Evolutionary conservation across 1,284 basidiomycete genomes (phyloP), one percentile per base, ranked within the genome.

Genomic region (Papiliotrema nemorosa): DNA sequence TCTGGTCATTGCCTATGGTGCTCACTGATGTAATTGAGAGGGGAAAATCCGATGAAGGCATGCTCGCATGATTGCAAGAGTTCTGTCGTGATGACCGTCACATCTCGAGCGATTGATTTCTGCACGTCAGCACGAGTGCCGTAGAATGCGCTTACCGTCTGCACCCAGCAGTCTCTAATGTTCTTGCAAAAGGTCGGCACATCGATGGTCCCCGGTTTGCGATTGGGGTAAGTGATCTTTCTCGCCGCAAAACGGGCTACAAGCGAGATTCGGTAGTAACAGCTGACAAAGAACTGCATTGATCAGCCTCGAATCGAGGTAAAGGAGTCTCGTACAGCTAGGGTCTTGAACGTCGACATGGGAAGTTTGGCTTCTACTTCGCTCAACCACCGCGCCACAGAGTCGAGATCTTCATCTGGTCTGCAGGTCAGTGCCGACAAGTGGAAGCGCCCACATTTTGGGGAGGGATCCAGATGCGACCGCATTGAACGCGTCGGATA

Each of bases 401-500:
- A 39, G 27, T 63, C 59, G 3, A 68, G 29, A 6, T 65, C 59
- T 25, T 53, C 56, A 20, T 67, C 57, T 1, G 63, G 42, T 5
- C 66, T 69, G 39, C 9, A 25, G 5, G 29, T 45, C 31, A 48
- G 44, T 21, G 13, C 12, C 18, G n/a, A 16, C 21, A 9, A n/a
- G 21, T 26, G 14, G 39, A 4, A 16, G 18, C 5, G 49, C 65
- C 46, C 26, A 68, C 67, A 70, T 54, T 36, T 53, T 62, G 3
- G 68, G 65, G 24, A 51, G 26, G 7, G 53, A 21, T 2, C 61
- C 63, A 5, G 60, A 52, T 2, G 51, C 54, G 0, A 63, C 63
- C 1, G 68, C 55, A 55, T 57, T 64, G 25, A 63, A 66, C 2
- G 63, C 52, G 49, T 70, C 68, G 1, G 55, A 47, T 5, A 70